These are phyloP conservation scores for Auriscalpium orientale DNA, from an alignment of 768 basidiomycete species.

Conservation along the genomic window DNA sequence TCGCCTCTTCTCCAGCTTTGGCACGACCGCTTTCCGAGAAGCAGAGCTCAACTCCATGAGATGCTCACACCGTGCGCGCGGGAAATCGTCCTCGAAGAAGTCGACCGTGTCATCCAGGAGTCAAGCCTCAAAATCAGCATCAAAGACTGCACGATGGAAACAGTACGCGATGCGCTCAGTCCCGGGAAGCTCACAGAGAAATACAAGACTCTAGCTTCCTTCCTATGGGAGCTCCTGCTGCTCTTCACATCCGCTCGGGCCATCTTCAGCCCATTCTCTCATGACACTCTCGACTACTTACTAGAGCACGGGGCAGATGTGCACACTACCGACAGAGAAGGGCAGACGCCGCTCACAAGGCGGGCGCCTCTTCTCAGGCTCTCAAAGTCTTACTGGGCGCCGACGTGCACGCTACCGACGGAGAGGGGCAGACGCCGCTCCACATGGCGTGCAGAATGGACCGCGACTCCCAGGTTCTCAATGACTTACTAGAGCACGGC, in stretches of 20 bases:
- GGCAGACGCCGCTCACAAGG: too few relatives aligned
- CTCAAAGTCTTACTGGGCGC: background rate
- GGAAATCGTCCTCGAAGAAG: background rate
- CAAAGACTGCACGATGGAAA: background rate
- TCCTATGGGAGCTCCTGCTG: background rate
- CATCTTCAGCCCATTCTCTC: too few relatives aligned
- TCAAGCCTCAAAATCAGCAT: background rate
- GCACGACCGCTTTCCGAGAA: too few relatives aligned
- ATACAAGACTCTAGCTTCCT: background rate
- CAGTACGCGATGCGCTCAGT: background rate
- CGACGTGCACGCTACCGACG: too few relatives aligned
- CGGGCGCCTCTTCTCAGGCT: too few relatives aligned
- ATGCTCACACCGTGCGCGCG: background rate
- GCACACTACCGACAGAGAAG: background rate
- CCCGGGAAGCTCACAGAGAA: background rate
- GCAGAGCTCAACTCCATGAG: too few relatives aligned
- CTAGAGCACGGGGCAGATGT: background rate
- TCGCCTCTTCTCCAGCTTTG: too few relatives aligned
- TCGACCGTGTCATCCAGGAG: background rate
- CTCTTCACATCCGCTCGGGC: background rate
- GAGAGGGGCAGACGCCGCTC: too few relatives aligned
- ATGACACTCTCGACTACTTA: background rate
- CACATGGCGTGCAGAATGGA: too few relatives aligned
- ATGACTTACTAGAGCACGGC: too few relatives aligned
- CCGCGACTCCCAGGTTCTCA: too few relatives aligned